Base-by-base conservation (phyloP, 345 rosid species). In the Pistacia integerrima region DNA sequence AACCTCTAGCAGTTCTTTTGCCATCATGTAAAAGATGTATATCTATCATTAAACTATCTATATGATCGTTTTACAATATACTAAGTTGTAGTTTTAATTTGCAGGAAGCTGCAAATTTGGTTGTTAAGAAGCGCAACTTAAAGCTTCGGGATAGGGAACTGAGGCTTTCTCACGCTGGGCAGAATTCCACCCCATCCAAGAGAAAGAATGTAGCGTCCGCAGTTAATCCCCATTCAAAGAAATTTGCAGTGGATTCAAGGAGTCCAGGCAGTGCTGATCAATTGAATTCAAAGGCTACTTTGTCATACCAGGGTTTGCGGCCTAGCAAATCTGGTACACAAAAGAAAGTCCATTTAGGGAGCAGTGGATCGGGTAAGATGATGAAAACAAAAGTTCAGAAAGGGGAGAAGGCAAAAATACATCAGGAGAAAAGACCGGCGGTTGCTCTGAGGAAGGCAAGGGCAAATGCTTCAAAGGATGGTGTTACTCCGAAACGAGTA, bases 391-490 rank as follows among this genome's bases (percentile, higher is more conserved):
- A 75, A 85, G 66, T 65, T 25, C 66, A 76, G 54, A 84, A 70
- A 65, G 76, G 72, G 10, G 84, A 81, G 14, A 82, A 81, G 36
- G 51, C 63, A 18, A 90, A 85, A 77, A 82, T 83, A 59, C 78
- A 84, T 7, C 44, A 4, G 60, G 80, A 76, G 64, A 97, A 94
- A 80, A 88, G 98, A 75, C 97, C 97, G 20, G 76, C 96, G 11
- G 99, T 97, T 78, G 94, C 96, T 2, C 88, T 91, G 35, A 89
- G 99, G 82, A 97, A 90, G 83, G 89, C 86, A 7, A 93, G 83
- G 79, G 89, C 84, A 11, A 87, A 74, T 0, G 82, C 69, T 1
- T 73, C 70, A 30, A 79, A 77, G 70, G 84, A 86, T 5, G 88
- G 80, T 13, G 89, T 87, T 63, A 83, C 82, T 56, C 8, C 76